Base-by-base conservation (phyloP, 305 asterid genomes). In the Solanum hybrid region DNA sequence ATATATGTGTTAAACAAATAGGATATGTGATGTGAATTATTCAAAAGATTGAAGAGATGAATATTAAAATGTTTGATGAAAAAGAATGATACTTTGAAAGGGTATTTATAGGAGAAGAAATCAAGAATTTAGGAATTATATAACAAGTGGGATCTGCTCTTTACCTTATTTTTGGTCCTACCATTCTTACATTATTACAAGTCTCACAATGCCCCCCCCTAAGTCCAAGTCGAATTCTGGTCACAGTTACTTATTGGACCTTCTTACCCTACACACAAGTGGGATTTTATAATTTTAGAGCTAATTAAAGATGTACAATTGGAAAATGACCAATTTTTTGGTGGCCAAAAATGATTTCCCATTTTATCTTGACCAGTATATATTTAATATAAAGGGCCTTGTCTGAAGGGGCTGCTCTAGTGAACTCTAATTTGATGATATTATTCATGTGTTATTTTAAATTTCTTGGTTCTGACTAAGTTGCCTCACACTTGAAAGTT, bases 21-120 rank as follows among this genome's bases (percentile, higher is more conserved):
- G 26, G 20, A 15, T 75, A 26, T 75, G 5, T 78, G 15, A 51
- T 81, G 24, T 38, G 70, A 81, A 37, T 13, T 75, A 75, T 24
- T 39, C 24, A 3, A 38, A 7, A 13, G 87, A 38, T 39, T 39
- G 36, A 81, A 39, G 36, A 82, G 70, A 39, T 82, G 37, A 82
- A 82, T 82, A 17, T 31, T 26, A 26, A 13, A 51, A 14, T 80
- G 73, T 41, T 41, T 41, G 87, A 82, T 41, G 73, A 12, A 15
- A 41, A 88, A 82, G 57, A 17, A 38, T 33, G 78, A 81, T 7
- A 6, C 34, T 32, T 20, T 3, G 87, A 79, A 72, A 89, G 91
- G 92, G 17, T 90, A 94, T 94, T 94, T 95, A 94, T 96, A 96
- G 94, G 90, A 34, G 36, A 83, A 41, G 73, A 82, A 14, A 41